phyloP scores from a whole-genome alignment of 192 early-diverging fungal species.

The Thamnidium elegans region DNA sequence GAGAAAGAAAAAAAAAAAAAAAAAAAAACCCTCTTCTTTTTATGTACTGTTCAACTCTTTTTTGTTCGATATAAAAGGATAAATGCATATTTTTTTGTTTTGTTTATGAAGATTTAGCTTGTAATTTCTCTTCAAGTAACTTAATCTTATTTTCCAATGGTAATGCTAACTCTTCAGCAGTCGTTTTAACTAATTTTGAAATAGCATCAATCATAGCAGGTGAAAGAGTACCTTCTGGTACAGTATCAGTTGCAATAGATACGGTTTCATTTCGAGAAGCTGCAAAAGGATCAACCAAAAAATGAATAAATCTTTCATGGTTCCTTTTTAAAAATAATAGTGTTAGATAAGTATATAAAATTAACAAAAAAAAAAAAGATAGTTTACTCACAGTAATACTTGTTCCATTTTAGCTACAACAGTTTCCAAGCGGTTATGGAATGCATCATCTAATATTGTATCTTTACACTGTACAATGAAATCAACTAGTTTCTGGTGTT shows the following conservation, averaged over 20 bases:
- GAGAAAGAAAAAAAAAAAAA: too few species aligned
- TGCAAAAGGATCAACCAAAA: constrained; percentile 7
- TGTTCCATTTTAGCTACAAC: constrained; percentile 7
- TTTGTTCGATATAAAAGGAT: constrained; percentile 2
- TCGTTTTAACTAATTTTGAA: background rate
- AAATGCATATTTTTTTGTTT: background rate
- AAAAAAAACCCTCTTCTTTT: too few species aligned
- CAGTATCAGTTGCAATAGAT: background rate
- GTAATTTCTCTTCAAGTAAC: background rate
- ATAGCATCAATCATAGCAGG: constrained; percentile 6
- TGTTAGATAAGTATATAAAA: background rate
- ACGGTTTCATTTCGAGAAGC: background rate
- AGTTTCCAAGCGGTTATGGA: background rate
- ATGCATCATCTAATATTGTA: background rate
- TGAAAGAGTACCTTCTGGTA: background rate
- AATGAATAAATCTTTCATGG: background rate
- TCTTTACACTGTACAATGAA: constrained; percentile 5
- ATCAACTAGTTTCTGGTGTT: constrained; percentile 9
- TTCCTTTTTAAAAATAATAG: background rate
- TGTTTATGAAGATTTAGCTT: background rate
- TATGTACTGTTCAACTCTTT: background rate
- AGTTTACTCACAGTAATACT: constrained; percentile 2
- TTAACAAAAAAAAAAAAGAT: background rate
- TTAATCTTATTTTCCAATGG: background rate
- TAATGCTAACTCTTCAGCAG: background rate